These are phyloP conservation scores for Diaporthe longicolla DNA, from an alignment of 2,329 filamentous ascomycete genomes.

Conservation along the genomic window DNA sequence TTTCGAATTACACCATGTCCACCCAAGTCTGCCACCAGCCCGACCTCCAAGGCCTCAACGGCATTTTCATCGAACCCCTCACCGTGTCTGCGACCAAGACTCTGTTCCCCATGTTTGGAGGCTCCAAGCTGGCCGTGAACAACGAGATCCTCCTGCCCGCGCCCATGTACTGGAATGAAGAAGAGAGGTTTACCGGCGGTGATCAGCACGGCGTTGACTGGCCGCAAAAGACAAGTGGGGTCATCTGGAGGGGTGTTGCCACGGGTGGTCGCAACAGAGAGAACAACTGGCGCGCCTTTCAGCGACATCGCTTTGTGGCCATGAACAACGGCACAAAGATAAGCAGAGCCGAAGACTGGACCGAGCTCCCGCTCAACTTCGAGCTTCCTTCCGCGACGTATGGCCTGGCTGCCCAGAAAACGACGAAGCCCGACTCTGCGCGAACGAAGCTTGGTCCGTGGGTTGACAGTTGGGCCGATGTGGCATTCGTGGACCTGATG, in stretches of 20 bases:
- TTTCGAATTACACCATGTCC: slow-evolving; percentile 73
- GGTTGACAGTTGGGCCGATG: slow-evolving; percentile 64
- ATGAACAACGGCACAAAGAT: slow-evolving; percentile 79
- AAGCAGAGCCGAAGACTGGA: slow-evolving; percentile 60
- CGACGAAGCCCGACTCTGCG: slow-evolving; percentile 46
- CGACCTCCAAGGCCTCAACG: slow-evolving; percentile 73
- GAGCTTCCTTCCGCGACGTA: slow-evolving; percentile 64
- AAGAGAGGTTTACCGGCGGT: slow-evolving; percentile 73
- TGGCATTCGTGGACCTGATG: slow-evolving; percentile 68
- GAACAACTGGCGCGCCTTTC: slow-evolving; percentile 79
- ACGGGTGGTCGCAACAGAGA: slow-evolving; percentile 73
- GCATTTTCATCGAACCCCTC: slow-evolving; percentile 74
- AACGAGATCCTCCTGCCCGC: slow-evolving; percentile 79
- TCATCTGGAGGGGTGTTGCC: slow-evolving; percentile 77
- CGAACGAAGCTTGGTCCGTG: slow-evolving; percentile 60
- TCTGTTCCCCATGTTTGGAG: slow-evolving; percentile 76
- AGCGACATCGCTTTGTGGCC: slow-evolving; percentile 80
- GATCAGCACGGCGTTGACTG: slow-evolving; percentile 68
- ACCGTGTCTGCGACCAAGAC: slow-evolving; percentile 69
- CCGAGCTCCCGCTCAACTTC: slow-evolving; percentile 65
- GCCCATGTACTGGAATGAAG: slow-evolving; percentile 77
- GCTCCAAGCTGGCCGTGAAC: slow-evolving; percentile 77
- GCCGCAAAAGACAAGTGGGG: slow-evolving; percentile 67
- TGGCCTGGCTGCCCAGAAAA: slow-evolving; percentile 60
- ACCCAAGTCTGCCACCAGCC: slow-evolving; percentile 77